Evolutionary conservation across 2,329 filamentous ascomycete species (phyloP), one percentile per base, ranked within the genome.

Genomic region (Apiospora kogelbergensis): DNA sequence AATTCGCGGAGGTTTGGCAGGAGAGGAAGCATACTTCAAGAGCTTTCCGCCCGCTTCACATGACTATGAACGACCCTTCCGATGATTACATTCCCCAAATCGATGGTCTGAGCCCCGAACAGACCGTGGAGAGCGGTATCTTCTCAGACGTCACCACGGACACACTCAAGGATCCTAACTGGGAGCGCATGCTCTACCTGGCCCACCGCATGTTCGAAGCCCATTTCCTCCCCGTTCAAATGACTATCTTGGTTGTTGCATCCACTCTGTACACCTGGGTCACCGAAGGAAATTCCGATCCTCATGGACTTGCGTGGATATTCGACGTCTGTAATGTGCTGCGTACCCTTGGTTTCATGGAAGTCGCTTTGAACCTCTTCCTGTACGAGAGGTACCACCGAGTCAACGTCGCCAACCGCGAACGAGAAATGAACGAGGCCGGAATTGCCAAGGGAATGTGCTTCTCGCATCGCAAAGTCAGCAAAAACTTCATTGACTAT

Each of bases 181-280:
- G 84, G 83, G 82, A 82, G 75, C 87, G 84, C 71, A 83, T 89
- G 63, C 78, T 88, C 72, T 85, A 87, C 67, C 83, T 93, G 41
- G 84, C 86, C 75, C 89, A 91, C 76, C 87, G 91, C 22, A 81
- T 93, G n/a, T 93, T 91, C 74, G 91, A 93, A 77, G 91, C 91
- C 0, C 91, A 93, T 77, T 93, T 93, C 76, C 81, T 93, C 30
- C 90, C 91, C 0, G 85, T 89, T 20, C 91, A 93, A 74, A 89
- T 89, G 81, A 88, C 86, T 7, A 87, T 92, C 63, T 82, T 92
- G 37, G 83, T 93, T 33, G 74, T 92, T 57, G 84, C 88, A 2
- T 91, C 89, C 0, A 86, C 87, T 0, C 73, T 92, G 4, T 93
- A 89, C 77, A 80, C 84, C 46, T 84, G 84, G 75, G 80, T 88